Base-by-base conservation (phyloP, 164 flowering plant genomes). In the Chimonanthus praecox region DNA sequence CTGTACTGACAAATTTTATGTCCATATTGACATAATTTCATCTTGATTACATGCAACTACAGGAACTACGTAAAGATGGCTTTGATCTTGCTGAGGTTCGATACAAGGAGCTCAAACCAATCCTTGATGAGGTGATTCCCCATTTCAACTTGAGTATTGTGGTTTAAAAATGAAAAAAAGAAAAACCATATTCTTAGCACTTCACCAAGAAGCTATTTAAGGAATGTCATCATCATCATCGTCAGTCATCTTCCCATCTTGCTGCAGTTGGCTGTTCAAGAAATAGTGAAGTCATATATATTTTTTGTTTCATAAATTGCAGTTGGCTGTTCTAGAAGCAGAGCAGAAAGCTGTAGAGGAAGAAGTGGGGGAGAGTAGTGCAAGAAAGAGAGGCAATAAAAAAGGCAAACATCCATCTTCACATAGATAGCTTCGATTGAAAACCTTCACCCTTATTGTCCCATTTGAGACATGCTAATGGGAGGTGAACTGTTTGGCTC, bases 31-130 rank as follows among this genome's bases (percentile, higher is more conserved):
- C 11, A 48, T 50, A 16, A 33, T 18, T 6, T 70, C 16, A 10
- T 5, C 48, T 47, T 54, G 49, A 3, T 7, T 72, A 9, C 73
- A 16, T 20, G 15, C 18, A 15, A 67, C 49, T 67, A 67, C 81
- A 95, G 98, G 99, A 93, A 77, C 91, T 95, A 51, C 91, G 98
- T 0, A 95, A 92, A 78, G 99, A 95, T 85, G 97, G 99, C 58
- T 95, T 95, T 87, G 99, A 93, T 88, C 97, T 95, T 68, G 98
- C 98, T 63, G 97, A 88, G 79, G 58, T 84, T 75, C 90, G 98
- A 64, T 93, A 85, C 86, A 85, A 78, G 82, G 99, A 95, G 79
- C 95, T 95, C 54, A 94, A 93, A 77, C 99, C 99, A 58, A 85
- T 93, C 62, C 97, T 95, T 69, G 98, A 93, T 70, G 99, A 95